Percentiles rank a stretch among this genome's conserved stretches.
These are phyloP conservation scores for Amanita molliuscula DNA, from an alignment of 768 basidiomycete genomes.

Conservation along the genomic window DNA sequence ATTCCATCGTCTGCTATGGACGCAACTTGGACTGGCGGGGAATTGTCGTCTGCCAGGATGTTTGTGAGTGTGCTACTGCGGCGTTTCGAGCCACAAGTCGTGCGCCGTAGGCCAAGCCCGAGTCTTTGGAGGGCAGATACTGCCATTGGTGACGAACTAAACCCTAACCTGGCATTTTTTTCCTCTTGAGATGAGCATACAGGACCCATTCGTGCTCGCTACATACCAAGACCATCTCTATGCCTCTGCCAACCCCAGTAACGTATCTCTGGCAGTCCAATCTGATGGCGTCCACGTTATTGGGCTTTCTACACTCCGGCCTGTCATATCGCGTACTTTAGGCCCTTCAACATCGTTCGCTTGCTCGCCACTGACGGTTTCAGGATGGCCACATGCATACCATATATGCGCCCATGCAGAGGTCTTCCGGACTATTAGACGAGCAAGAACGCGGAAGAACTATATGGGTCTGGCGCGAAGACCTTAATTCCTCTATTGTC, in stretches of 20 bases:
- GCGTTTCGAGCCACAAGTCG: neutral
- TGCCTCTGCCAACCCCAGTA: neutral
- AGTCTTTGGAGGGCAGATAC: neutral
- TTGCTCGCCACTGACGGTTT: constrained; percentile 42
- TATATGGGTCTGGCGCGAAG: constrained; percentile 55
- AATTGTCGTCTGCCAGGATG: constrained; percentile 59
- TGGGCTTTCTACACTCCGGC: constrained; percentile 54
- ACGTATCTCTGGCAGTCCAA: constrained; percentile 56
- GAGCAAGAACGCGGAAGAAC: constrained; percentile 33
- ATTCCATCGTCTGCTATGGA: constrained; percentile 57
- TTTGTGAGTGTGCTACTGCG: constrained; percentile 44
- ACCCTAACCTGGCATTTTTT: constrained; percentile 8
- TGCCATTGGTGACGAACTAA: neutral
- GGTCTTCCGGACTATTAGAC: constrained; percentile 32
- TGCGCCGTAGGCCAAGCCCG: neutral
- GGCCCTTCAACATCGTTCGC: constrained; percentile 56
- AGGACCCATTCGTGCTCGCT: constrained; percentile 28
- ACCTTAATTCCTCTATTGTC: constrained; percentile 24
- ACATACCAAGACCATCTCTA: constrained; percentile 16
- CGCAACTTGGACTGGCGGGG: constrained; percentile 63
- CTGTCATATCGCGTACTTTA: constrained; percentile 58
- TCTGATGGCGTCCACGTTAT: constrained; percentile 68
- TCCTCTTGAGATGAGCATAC: constrained; percentile 12
- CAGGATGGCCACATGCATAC: constrained; percentile 25
- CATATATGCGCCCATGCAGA: constrained; percentile 46